Base-by-base conservation (phyloP, 78 protist species). In the Chrysochromulina parva region DNA sequence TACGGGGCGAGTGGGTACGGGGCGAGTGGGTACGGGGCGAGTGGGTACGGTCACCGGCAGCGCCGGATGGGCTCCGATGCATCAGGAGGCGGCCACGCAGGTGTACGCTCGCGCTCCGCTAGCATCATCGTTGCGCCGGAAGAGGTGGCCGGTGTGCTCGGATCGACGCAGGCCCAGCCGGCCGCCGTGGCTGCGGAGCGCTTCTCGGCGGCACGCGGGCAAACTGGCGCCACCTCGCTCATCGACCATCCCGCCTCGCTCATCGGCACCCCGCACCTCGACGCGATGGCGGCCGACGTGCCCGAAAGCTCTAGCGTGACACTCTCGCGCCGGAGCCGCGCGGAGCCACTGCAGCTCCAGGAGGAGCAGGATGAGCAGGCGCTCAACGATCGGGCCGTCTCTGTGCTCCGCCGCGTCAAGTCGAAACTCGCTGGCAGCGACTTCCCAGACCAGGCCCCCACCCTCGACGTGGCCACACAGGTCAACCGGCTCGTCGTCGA, bases 361-460 rank as follows among this genome's bases (percentile, higher is more conserved):
- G 76, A 6, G 13, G 28, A 6, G 14, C 19, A 3, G 4, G 62
- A 52, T 38, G 89, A 93, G 28, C 95, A 92, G 62, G 96, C 73
- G 47, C 48, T 93, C 22, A 96, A 95, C 90, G 95, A 74, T 55
- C 52, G 88, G 54, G 99, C 99, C 5, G 85, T 97, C 22, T 6
- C 53, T 1, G 98, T 98, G 28, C 91, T 98, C 38, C 78, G 89
- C 20, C 94, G 99, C 26, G 98, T 99, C 47, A 85, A 94, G 86
- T 91, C 91, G 81, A 99, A 99, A 94, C 96, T 99, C 17, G 95
- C 96, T 9, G 98, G 99, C 48, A 86, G 92, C 47, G 98, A 96
- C 62, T 98, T 98, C 67, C 93, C 54, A 26, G 62, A 48, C 53
- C 26, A 52, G 19, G 93, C 88, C 62, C 59, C 54, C 54, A 3